Percentiles rank a stretch among this genome's conserved stretches.
Evolutionary conservation across 2,329 filamentous ascomycete species (phyloP).

Genomic region (Paraconiothyrium sp.): DNA sequence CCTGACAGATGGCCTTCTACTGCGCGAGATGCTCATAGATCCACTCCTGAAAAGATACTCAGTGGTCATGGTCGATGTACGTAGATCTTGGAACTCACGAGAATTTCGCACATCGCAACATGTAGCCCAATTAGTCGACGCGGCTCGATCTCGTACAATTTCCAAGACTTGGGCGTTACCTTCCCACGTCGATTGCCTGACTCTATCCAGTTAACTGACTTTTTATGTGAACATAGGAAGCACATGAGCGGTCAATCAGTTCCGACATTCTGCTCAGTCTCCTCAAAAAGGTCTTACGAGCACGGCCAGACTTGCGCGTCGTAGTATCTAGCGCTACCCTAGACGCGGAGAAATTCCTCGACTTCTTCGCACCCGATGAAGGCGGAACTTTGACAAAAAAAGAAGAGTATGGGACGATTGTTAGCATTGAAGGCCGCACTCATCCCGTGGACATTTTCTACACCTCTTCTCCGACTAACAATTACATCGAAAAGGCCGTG

Average conservation of each 20-base stretch:
- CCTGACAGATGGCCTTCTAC: slow-evolving; percentile 88
- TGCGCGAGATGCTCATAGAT: slow-evolving; percentile 92
- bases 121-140: background rate
- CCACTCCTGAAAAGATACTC: slow-evolving; percentile 90
- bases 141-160: background rate
- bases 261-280: slow-evolving; percentile 91
- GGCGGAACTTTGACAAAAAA: slow-evolving; percentile 48
- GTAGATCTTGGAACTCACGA: background rate
- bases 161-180: background rate
- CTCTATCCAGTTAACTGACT: background rate
- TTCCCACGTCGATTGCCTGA: background rate
- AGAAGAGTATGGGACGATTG: slow-evolving; percentile 68
- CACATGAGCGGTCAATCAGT: slow-evolving; percentile 91
- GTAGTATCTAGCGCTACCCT: slow-evolving; percentile 94
- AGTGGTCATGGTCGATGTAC: slow-evolving; percentile 87
- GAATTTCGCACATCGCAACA: background rate
- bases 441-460: slow-evolving; percentile 91
- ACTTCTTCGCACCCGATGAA: slow-evolving; percentile 73
- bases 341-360: slow-evolving; percentile 84
- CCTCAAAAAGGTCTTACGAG: slow-evolving; percentile 87
- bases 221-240: slow-evolving; percentile 62
- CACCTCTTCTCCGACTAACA: slow-evolving; percentile 77
- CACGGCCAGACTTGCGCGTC: slow-evolving; percentile 81
- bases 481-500: slow-evolving; percentile 86
- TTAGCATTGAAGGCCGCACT: slow-evolving; percentile 86